phyloP scores from a whole-genome alignment of 768 basidiomycete species.

The Pluteus cervinus region DNA sequence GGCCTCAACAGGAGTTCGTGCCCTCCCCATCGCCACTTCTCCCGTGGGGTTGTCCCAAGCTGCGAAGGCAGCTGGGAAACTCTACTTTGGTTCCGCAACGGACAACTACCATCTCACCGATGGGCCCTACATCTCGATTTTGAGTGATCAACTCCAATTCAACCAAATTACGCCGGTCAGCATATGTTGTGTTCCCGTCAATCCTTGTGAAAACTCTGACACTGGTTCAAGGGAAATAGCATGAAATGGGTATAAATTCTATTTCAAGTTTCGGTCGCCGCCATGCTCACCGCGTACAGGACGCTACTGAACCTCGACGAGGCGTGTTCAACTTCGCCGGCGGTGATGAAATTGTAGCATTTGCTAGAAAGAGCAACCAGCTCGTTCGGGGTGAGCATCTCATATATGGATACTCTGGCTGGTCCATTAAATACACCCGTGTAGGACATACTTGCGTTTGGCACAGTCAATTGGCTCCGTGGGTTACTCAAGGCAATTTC shows the following conservation, averaged over 20 bases:
- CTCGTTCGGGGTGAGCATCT: slow-evolving; percentile 38
- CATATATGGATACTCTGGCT: no score
- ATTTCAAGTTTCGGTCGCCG: neutral
- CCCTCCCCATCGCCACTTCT: no score
- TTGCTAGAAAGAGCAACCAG: slow-evolving; percentile 40
- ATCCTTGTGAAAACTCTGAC: neutral
- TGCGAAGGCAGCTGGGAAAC: slow-evolving; percentile 35
- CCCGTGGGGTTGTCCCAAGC: no score
- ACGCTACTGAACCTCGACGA: slow-evolving; percentile 47
- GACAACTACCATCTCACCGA: slow-evolving; percentile 41
- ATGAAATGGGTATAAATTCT: slow-evolving; percentile 46
- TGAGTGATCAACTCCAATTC: slow-evolving; percentile 32
- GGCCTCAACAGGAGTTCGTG: no score
- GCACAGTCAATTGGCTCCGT: slow-evolving; percentile 47
- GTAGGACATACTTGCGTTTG: slow-evolving; percentile 42
- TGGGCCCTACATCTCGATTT: slow-evolving; percentile 29
- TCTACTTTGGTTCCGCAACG: slow-evolving; percentile 45
- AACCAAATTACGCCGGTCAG: slow-evolving; percentile 38
- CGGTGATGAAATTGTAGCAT: slow-evolving; percentile 39
- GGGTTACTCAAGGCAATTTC: slow-evolving; percentile 40
- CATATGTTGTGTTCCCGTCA: neutral
- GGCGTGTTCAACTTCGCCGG: slow-evolving; percentile 42
- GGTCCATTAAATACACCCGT: no score
- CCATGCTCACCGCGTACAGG: slow-evolving; percentile 21
- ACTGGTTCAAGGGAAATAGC: slow-evolving; percentile 27